Base-by-base conservation (phyloP, 306 rosid genomes). In the Abrus precatorius region DNA sequence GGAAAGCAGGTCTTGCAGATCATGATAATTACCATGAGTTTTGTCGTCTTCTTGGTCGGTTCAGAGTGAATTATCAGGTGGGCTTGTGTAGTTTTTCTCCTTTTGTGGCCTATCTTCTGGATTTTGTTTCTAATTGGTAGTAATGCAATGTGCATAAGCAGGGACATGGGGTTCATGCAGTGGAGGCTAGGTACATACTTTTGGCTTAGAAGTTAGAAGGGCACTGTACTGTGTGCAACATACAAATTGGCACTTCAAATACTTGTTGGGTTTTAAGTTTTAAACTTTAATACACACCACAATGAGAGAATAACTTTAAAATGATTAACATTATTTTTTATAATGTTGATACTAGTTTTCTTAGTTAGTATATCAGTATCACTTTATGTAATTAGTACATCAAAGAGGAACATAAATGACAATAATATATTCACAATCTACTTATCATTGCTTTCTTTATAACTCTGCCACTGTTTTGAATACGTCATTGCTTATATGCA, bases 21-120 rank as follows among this genome's bases (percentile, higher is more conserved):
- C 99, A 95, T 84, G 95, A 92, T 85, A 95, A 95, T 87, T 95
- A 95, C 91, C 99, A 95, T 88, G 99, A 95, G 77, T 95, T 90
- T 82, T 95, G 99, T 63, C 98, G 98, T 71, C 99, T 95, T 88
- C 97, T 95, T 80, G 99, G 97, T 54, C 98, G 99, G 66, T 93
- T 95, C 87, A 87, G 97, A 83, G 97, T 93, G 85, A 95, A 95
- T 80, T 95, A 93, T 86, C 99, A 95, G 98, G 99, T 95, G 84
- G 63, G n/a, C 73, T 77, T 82, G 34, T 38, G 49, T 76, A 49
- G 9, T 69, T 70, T 79, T 83, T 48, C 62, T 52, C 59, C 60
- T 47, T 53, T 30, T 77, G 64, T 78, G 74, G 82, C 27, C 36
- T 62, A 57, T 72, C 49, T 67, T 12, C 43, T 74, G 36, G 52